Evolutionary conservation across 2,329 filamentous ascomycete species (phyloP).

Genomic region (Colletotrichum caudatum): DNA sequence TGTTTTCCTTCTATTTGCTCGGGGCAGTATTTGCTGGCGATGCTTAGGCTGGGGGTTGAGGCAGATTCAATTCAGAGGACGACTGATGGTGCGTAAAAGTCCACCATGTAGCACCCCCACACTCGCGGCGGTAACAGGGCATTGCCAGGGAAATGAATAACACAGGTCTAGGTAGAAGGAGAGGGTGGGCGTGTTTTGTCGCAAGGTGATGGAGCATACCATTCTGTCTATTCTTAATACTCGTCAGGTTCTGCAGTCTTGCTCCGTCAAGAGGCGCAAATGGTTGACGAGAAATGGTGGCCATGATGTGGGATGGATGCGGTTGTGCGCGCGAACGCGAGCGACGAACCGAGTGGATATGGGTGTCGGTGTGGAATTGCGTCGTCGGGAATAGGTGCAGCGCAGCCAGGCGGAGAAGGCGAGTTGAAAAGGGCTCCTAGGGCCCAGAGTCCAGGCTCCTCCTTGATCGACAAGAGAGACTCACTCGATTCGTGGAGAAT

Average conservation of each 20-base stretch:
- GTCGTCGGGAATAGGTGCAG: slow-evolving; percentile 10
- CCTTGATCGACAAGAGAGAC: slow-evolving; percentile 31
- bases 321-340: slow-evolving; percentile 21
- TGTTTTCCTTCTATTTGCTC: too few species aligned
- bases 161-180: not conserved
- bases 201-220: slow-evolving; percentile 59
- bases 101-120: not conserved
- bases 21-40: not conserved
- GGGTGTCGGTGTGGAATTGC: slow-evolving; percentile 8
- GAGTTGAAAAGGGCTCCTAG: slow-evolving; percentile 6
- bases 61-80: slow-evolving; percentile 12
- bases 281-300: slow-evolving; percentile 73
- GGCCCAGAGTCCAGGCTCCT: slow-evolving; percentile 12
- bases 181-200: slow-evolving; percentile 22
- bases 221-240: slow-evolving; percentile 83
- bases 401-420: slow-evolving; percentile 2
- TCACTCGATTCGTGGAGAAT: slow-evolving; percentile 34
- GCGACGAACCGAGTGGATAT: slow-evolving; percentile 20
- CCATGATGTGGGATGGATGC: slow-evolving; percentile 56
- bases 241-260: slow-evolving; percentile 78
- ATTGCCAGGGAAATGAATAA: not conserved
- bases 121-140: slow-evolving; percentile 1
- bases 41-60: slow-evolving; percentile 24
- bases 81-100: not conserved
- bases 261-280: slow-evolving; percentile 79